Evolutionary conservation across 2,329 filamentous ascomycete genomes (phyloP), one percentile per base, ranked within the genome.

Genomic region (Lecanicillium sp.): DNA sequence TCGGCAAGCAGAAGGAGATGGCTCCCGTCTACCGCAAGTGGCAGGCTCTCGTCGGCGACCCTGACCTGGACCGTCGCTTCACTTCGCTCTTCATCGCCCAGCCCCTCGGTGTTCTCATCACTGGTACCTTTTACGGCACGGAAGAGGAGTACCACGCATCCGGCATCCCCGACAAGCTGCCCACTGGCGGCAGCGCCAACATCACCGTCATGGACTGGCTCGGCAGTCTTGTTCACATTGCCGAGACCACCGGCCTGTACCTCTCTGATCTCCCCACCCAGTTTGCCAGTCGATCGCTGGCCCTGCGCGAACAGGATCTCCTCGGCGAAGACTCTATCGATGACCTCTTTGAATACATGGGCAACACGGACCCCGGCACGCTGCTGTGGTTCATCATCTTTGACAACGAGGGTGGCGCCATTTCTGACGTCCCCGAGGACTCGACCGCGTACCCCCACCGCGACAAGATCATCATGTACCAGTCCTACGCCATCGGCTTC

Each of bases 371-470:
- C 37, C 69, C 68, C 41, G 74, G 69, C 3, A 77, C 72, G 0
- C 53, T 70, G 2, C 45, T 76, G 3, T 81, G 78, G 75, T 73
- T 74, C 49, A 59, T 79, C 41, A 77, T 81, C 31, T 82, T 81
- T 49, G 74, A 81, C 50, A 66, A 74, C 1, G 65, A 69, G 13
- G 79, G 76, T 31, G 79, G 79, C 9, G 77, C 76, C 11, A 67
- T 77, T 36, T 69, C 66, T 46, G 76, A 82, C 41, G 59, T 73
- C 1, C 58, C 76, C 0, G 53, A 56, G 44, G 64, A 79, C 46
- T 70, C 69, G 9, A 81, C 78, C 0, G 71, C 77, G 7, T 83
- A 79, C 49, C 68, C 72, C 1, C 79, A 83, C 49, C 71, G 80
- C 33, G 74, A 83, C 60, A 75, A 75, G 45, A 48, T 81, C 29